A percentile compares a stretch with the other conserved stretches of the same genome.
phyloP scores from a whole-genome alignment of 2,329 filamentous ascomycete species.

The Diaporthe citri region DNA sequence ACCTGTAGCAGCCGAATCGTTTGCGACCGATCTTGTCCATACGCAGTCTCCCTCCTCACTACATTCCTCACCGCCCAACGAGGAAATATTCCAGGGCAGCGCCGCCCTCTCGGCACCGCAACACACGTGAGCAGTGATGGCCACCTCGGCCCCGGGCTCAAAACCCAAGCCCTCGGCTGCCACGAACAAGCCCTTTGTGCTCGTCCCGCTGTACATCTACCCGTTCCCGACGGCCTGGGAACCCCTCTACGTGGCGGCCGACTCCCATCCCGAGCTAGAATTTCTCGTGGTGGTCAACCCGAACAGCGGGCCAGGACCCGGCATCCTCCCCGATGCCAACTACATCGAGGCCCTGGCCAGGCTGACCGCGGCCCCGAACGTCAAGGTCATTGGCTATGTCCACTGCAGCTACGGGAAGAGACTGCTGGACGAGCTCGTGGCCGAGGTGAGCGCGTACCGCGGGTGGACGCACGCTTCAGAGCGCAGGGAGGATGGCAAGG shows the following conservation, averaged over 20 bases:
- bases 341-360: constrained; percentile 45
- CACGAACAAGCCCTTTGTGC: constrained; percentile 42
- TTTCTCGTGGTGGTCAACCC: constrained; percentile 51
- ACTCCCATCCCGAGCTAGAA: constrained; percentile 43
- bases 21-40: background rate
- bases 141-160: constrained; percentile 10
- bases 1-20: constrained; percentile 8
- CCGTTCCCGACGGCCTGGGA: constrained; percentile 47
- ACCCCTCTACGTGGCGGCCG: constrained; percentile 46
- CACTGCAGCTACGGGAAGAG: constrained; percentile 48
- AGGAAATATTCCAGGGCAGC: background rate
- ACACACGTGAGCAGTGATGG: constrained; percentile 2
- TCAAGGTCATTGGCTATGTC: constrained; percentile 49
- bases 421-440: constrained; percentile 39
- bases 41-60: constrained; percentile 1
- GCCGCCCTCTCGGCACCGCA: constrained; percentile 1
- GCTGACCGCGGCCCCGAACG: constrained; percentile 45
- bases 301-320: constrained; percentile 47
- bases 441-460: constrained; percentile 59
- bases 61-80: constrained; percentile 2
- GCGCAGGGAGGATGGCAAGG: constrained; percentile 36
- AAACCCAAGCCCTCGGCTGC: constrained; percentile 10
- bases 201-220: constrained; percentile 52
- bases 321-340: constrained; percentile 46
- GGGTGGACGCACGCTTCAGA: constrained; percentile 52